Evolutionary conservation across 176 grass and related monocot genomes (phyloP), one percentile per base, ranked within the genome.

Genomic region (Triticum urartu): DNA sequence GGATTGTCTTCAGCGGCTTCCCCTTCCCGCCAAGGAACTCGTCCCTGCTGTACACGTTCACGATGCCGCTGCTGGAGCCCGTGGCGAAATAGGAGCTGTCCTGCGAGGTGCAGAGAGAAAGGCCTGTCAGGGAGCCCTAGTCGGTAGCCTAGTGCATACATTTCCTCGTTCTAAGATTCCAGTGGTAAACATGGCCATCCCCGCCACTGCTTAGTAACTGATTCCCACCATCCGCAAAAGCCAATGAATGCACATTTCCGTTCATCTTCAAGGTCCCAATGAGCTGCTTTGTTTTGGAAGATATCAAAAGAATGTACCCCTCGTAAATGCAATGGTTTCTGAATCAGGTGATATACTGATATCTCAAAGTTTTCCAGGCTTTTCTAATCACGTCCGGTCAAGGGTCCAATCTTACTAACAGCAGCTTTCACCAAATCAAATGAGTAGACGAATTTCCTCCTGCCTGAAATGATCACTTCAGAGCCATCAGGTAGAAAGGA

Each of bases 181-280:
- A 91, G 88, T 92, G 91, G 52, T 98, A 95, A 54, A 94, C 76
- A 70, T 92, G 88, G 6, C 93, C 92, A 86, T 95, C 93, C 40
- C 92, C 92, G 14, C 93, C 93, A 60, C 88, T 84, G 26, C 88
- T 94, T n/a, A 95, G 15, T 48, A 95, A 82, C 79, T 94, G 89
- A 28, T 87, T 87, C 18, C 93, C 93, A 56, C 87, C 86, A 6
- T 94, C 75, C 2, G 40, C 81, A 92, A 98, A 98, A 81, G 93
- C 88, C 85, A 98, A 52, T 60, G 86, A 89, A 62, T 88, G 84
- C 34, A 89, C 93, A 3, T 72, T 94, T 73, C 93, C 92, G 7
- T 95, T 98, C 93, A 98, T 94, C 86, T 98, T 98, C 3, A 98
- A 36, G 77, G 93, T 98, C 56, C 88, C 93, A 35, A 94, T 95